phyloP scores from a whole-genome alignment of 2,329 filamentous ascomycete species.

The Cladosporium austrohemisphaericum region DNA sequence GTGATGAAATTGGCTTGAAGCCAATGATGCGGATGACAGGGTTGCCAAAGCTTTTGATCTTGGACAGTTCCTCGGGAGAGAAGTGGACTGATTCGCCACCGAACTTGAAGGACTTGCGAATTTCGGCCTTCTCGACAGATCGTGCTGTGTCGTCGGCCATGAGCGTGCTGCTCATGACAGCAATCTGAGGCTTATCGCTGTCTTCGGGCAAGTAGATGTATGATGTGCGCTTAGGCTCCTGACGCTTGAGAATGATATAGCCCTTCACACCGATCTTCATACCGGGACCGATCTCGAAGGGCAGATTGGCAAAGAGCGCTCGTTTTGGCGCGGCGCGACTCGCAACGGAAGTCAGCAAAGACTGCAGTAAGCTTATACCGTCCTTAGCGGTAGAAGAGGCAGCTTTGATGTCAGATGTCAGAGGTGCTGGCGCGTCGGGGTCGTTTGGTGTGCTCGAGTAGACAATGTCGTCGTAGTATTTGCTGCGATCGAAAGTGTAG shows the following conservation, averaged over 20 bases:
- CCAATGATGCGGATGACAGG: slow-evolving; percentile 85
- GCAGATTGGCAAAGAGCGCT: slow-evolving; percentile 79
- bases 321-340: slow-evolving; percentile 84
- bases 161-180: slow-evolving; percentile 66
- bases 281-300: slow-evolving; percentile 80
- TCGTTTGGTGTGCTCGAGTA: slow-evolving; percentile 70
- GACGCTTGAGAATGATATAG: slow-evolving; percentile 82
- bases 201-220: slow-evolving; percentile 73
- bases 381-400: slow-evolving; percentile 63
- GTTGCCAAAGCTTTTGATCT: slow-evolving; percentile 74
- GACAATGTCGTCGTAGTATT: slow-evolving; percentile 94
- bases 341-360: slow-evolving; percentile 80
- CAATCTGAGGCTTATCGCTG: slow-evolving; percentile 81
- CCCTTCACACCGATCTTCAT: slow-evolving; percentile 88
- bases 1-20: slow-evolving; percentile 74
- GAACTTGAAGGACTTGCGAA: slow-evolving; percentile 93
- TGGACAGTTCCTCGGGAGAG: slow-evolving; percentile 74
- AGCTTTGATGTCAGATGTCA: slow-evolving; percentile 51
- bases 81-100: slow-evolving; percentile 88
- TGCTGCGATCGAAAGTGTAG: slow-evolving; percentile 71
- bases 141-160: slow-evolving; percentile 74
- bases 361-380: slow-evolving; percentile 73
- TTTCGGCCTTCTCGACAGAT: slow-evolving; percentile 73
- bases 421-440: slow-evolving; percentile 60
- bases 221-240: slow-evolving; percentile 74